Evolutionary conservation across 2,329 filamentous ascomycete species (phyloP), one percentile per base, ranked within the genome.

Genomic region (Colletotrichum neosansevieriae): DNA sequence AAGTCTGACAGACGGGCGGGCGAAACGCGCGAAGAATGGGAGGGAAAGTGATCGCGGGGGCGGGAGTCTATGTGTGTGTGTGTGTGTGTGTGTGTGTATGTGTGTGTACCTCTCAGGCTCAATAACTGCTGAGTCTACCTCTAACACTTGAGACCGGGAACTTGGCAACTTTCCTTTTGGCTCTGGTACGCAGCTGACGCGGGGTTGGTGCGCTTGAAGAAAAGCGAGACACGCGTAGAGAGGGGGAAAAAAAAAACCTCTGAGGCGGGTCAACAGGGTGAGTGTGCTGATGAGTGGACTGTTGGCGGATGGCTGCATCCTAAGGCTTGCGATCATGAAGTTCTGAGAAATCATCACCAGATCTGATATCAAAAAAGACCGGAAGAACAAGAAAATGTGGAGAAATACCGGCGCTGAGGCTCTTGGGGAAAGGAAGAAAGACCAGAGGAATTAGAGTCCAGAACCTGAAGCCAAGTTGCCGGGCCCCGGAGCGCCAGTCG

Each of bases 141-240:
- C n/a, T 45, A 17, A 38, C 9, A 29, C 29, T 9, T 9, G 7
- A 9, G 36, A 38, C 36, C 36, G 36, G 29, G 24, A 53, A 53
- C 49, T 36, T 53, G 49, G 49, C 49, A 51, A 32, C 49, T 34
- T 21, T 32, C 9, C 2, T 47, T 51, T 24, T 29, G 47, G 24
- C 32, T 24, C 47, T 61, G 58, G 45, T 42, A 40, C 47, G 53
- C 38, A 40, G 61, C 38, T 11, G 61, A 40, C 54, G 47, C 24
- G 65, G 60, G 65, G 65, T 65, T 59, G 65, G 65, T 68, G 65
- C 61, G 65, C 65, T 68, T 68, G 51, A 40, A 45, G 54, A 19
- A 21, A 36, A 19, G 53, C 45, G 32, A 40, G 65, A 58, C 32
- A 49, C 36, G 51, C 29, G 59, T 17, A 29, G 29, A 29, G 29